phyloP scores from a whole-genome alignment of 1,139 yeast genomes.

The Yamadazyma membranifaciens region DNA sequence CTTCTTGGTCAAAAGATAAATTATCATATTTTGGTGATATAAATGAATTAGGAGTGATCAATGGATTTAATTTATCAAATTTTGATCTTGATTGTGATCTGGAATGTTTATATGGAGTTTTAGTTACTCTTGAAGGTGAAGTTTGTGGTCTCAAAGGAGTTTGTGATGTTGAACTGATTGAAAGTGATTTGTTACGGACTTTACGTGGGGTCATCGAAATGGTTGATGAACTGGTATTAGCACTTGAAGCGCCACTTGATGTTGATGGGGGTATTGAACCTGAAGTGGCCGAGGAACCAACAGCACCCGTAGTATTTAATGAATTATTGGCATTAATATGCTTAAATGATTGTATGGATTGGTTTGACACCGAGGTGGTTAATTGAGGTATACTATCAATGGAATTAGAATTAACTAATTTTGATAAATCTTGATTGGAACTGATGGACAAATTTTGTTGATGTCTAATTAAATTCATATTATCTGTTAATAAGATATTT shows the following conservation, averaged over 20 bases:
- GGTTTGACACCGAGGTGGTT: conserved; percentile 40
- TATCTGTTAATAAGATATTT: conserved; percentile 12
- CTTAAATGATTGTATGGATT: conserved; percentile 34
- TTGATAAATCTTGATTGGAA: conserved; percentile 10
- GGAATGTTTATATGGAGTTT: conserved; percentile 19
- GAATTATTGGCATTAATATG: not conserved
- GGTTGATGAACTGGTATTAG: too few relatives aligned
- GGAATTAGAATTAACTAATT: conserved; percentile 24
- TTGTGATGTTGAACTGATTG: conserved; percentile 15
- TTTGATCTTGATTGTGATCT: conserved; percentile 18
- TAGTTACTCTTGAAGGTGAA: conserved; percentile 12
- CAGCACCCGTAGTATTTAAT: not conserved
- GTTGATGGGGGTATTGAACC: not conserved
- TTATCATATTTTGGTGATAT: conserved; percentile 39
- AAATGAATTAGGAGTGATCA: conserved; percentile 41
- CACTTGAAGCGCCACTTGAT: too few relatives aligned
- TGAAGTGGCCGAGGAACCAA: not conserved
- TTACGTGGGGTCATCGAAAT: conserved; percentile 14
- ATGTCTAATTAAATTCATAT: conserved; percentile 15
- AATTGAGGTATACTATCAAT: conserved; percentile 36
- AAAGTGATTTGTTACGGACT: conserved; percentile 15
- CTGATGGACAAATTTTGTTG: conserved; percentile 18
- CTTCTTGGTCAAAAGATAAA: conserved; percentile 25
- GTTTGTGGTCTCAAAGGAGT: conserved; percentile 25
- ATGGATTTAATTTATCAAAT: conserved; percentile 34